Evolutionary conservation across 2,329 filamentous ascomycete genomes (phyloP), one percentile per base, ranked within the genome.

Genomic region (Botrytis pseudocinerea): DNA sequence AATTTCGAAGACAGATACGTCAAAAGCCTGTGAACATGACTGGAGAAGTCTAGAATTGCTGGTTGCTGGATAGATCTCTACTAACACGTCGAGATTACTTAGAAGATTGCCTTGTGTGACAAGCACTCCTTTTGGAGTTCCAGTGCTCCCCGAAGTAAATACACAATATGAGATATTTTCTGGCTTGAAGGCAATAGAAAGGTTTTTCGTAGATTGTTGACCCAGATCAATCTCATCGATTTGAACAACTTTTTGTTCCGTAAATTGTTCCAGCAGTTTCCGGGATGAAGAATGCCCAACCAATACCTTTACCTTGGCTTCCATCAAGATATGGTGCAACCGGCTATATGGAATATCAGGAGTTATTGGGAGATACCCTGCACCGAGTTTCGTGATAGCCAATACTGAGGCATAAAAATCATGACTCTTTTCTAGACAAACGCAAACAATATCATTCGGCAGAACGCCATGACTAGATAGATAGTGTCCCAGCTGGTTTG

Each of bases 1-100:
- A 22, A 97, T 95, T 78, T 97, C 94, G 79, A 97, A 97, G 0
- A 97, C 92, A 0, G 93, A 97, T 2, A 97, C 90, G 79, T 97
- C 93, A 79, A 97, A 97, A 0, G 91, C 92, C 79, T 94, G 92
- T 0, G 93, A 95, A 79, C 92, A 97, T 2, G 92, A 89, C 81
- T 97, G 94, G 0, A 97, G 84, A 46, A 97, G 84, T n/a, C 90
- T 87, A 0, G 79, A 73, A 2, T 82, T 77, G 1, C 77, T 77
- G 0, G 82, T 79, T 0, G 84, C 83, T 0, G 92, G 92, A 78
- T 97, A 97, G 0, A 93, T 83, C 4, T 85, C 83, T 3, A 86
- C 85, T 10, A 97, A 84, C 16, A 88, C 85, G 28, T 88, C 84
- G n/a, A 97, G 84, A 76, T 97, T 95, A 80, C 91, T 92, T 71